Evolutionary conservation across 192 early-diverging fungal genomes (phyloP).

Genomic region (Backusella luteola): DNA sequence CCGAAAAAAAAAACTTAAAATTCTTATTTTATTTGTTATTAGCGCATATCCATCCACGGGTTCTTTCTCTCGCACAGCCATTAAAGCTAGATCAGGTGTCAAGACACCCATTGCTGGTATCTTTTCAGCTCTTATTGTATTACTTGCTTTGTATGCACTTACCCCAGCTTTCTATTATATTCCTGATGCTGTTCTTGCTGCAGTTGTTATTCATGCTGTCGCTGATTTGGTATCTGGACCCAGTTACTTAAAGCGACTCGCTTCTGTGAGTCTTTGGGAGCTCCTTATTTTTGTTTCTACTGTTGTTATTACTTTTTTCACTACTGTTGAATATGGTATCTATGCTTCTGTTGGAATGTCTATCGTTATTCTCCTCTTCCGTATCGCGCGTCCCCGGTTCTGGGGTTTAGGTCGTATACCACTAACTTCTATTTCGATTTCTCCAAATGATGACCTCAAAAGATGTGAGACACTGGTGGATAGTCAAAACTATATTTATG

Average conservation of each 20-base stretch:
- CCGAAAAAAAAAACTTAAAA: not conserved
- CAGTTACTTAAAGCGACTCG: constrained; percentile 58
- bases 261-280: constrained; percentile 51
- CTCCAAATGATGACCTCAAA: not conserved
- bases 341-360: constrained; percentile 74
- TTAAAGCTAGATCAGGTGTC: constrained; percentile 89
- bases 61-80: constrained; percentile 92
- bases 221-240: constrained; percentile 72
- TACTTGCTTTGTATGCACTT: constrained; percentile 80
- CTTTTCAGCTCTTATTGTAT: constrained; percentile 77
- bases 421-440: not conserved
- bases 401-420: constrained; percentile 46
- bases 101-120: constrained; percentile 80
- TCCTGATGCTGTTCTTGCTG: constrained; percentile 75
- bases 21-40: not conserved
- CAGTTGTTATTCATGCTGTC: constrained; percentile 91
- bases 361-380: constrained; percentile 70
- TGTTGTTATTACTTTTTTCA: constrained; percentile 63
- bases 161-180: constrained; percentile 89
- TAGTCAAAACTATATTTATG: constrained; percentile 32
- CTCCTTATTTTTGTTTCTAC: constrained; percentile 53
- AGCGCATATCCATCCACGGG: constrained; percentile 86
- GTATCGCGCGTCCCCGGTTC: constrained; percentile 75
- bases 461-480: not conserved
- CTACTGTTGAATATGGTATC: constrained; percentile 67